A percentile compares a stretch with the other conserved stretches of the same genome.
Evolutionary conservation across 495 filamentous ascomycete species (phyloP).

Genomic region (Penicillium pancosmium): DNA sequence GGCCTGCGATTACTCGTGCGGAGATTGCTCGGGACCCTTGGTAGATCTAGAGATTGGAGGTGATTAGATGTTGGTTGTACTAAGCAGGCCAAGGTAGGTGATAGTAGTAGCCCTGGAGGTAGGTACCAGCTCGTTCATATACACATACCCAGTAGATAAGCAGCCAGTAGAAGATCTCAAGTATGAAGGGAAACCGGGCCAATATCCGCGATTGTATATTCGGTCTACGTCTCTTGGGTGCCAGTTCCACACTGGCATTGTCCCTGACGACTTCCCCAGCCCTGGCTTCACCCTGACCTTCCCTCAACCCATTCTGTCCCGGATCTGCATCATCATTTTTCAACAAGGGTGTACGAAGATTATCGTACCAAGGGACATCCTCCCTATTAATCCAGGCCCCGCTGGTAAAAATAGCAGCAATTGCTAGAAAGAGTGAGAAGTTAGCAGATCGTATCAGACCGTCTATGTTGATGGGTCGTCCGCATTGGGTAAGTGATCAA

Average conservation of each 20-base stretch:
- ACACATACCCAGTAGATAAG: constrained; percentile 58
- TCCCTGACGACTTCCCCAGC: too few species aligned
- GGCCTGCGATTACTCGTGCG: constrained; percentile 51
- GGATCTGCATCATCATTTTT: constrained; percentile 10
- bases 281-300: constrained; percentile 9
- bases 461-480: background rate
- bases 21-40: constrained; percentile 62
- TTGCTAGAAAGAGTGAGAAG: constrained; percentile 15
- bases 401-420: constrained; percentile 24
- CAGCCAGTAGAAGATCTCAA: constrained; percentile 70
- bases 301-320: background rate
- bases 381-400: constrained; percentile 27
- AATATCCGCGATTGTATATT: constrained; percentile 34
- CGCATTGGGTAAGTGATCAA: background rate
- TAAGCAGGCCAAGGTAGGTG: background rate
- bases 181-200: constrained; percentile 49
- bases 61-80: background rate
- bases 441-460: too few species aligned
- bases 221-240: background rate
- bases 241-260: too few species aligned
- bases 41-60: constrained; percentile 46
- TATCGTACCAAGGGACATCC: constrained; percentile 4
- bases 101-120: background rate
- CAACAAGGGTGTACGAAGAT: constrained; percentile 22
- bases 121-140: too few species aligned